Evolutionary conservation across 2,329 filamentous ascomycete genomes (phyloP), one percentile per base, ranked within the genome.

Genomic region (Fusarium virguliforme): DNA sequence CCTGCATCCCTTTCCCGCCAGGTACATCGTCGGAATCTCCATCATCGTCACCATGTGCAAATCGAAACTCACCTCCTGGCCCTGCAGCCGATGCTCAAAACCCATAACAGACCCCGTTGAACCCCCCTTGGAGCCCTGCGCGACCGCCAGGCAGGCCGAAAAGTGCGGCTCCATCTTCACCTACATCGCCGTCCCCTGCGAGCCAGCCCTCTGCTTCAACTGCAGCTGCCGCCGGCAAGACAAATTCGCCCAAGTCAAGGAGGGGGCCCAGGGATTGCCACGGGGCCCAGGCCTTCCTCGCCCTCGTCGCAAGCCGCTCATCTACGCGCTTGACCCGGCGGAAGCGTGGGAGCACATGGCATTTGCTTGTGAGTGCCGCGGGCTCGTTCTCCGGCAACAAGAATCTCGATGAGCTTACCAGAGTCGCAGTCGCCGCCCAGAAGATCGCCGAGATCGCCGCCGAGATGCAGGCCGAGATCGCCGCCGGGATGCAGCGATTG

Each of bases 181-280:
- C 30, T n/a, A 43, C 30, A 18, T 37, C 18, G 7, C 32, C 30
- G 40, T 48, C 41, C 6, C 22, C 8, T 48, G 56, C 56, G 56
- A 59, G 9, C 56, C 56, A 4, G 56, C 56, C 30, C 41, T 59
- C 15, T 59, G 56, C 15, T 13, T 59, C 40, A n/a, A 24, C 30
- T 59, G 56, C 40, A 26, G 43, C 15, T 30, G 30, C 26, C 43
- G 32, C 43, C n/a, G n/a, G 4, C 15, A 50, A 6, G 43, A 50
- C n/a, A 30, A 13, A 15, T 50, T 30, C 26, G 2, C 28, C 10
- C 26, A 50, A 26, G 26, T 50, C 26, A 15, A 50, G 43, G 5
- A 10, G 2, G 26, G 43, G n/a, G 10, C 32, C 6, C 6, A 7
- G 26, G 9, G 7, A 5, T 18, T 50, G 15, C 18, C 43, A 26